Evolutionary conservation across 257 asterid genomes (phyloP).

Genomic region (Mitragyna speciosa): DNA sequence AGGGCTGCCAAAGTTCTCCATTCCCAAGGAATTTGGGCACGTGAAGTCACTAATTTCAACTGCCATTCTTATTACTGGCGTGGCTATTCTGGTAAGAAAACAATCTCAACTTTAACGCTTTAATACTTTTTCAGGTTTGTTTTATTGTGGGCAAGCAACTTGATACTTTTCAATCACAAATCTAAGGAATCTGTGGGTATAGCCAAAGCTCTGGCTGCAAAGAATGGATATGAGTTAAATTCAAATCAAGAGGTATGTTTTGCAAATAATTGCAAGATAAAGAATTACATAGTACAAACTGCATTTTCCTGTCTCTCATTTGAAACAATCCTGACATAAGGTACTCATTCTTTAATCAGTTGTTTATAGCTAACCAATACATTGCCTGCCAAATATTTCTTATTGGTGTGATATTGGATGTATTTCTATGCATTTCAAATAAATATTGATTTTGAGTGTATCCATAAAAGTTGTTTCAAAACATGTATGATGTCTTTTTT

Average conservation of each 20-base stretch:
- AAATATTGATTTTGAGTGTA: not conserved
- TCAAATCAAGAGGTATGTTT: slow-evolving; percentile 91
- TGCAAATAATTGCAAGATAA: not conserved
- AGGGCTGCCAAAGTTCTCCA: slow-evolving; percentile 87
- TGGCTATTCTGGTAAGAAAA: slow-evolving; percentile 87
- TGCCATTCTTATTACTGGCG: slow-evolving; percentile 94
- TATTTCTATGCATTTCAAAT: not conserved
- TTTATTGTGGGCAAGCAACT: slow-evolving; percentile 12
- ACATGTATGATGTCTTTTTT: not conserved
- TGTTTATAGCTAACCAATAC: not conserved
- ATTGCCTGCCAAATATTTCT: not conserved
- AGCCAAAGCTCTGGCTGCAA: slow-evolving; percentile 98
- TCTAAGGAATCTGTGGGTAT: slow-evolving; percentile 97
- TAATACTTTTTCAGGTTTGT: slow-evolving; percentile 11
- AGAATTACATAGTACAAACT: not conserved
- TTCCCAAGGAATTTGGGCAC: slow-evolving; percentile 75
- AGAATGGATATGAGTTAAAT: slow-evolving; percentile 94
- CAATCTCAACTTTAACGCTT: slow-evolving; percentile 17
- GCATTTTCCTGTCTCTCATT: not conserved
- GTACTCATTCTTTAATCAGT: not conserved
- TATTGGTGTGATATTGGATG: not conserved
- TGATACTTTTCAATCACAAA: slow-evolving; percentile 13
- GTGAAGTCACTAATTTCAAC: slow-evolving; percentile 78
- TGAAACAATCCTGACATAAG: not conserved
- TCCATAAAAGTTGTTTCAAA: not conserved